Evolutionary conservation across 257 asterid species (phyloP), one percentile per base, ranked within the genome.

Genomic region (Agastache rugosa): DNA sequence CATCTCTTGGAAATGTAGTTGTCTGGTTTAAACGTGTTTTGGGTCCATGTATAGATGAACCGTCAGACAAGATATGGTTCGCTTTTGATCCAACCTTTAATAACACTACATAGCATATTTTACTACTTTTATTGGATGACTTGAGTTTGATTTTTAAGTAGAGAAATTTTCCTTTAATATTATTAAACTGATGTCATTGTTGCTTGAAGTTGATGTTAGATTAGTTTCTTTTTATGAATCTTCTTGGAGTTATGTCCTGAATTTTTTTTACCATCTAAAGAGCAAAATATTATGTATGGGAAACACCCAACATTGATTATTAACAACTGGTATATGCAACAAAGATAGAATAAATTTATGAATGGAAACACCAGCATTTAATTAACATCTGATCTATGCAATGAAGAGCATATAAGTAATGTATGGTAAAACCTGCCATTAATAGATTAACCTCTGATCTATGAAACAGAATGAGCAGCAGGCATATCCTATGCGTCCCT

Each of bases 1-100:
- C 85, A 5, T 80, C 83, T 74, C 70, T 81, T 77, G 88, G 83
- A 65, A 64, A 31, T 29, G 53, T 64, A 63, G 75, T 73, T 69
- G 64, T 72, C 81, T 55, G 63, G 82, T 31, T 34, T 78, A 4
- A 73, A 77, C 45, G 53, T 77, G 44, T 61, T 81, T 42, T 78
- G 84, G 76, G 42, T 69, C 74, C 77, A 68, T 42, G 67, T 67
- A 61, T 41, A 67, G 73, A 59, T 62, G 58, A 47, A 47, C 82
- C 64, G 55, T 50, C 85, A 35, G 83, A 63, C 56, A 72, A 74
- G 47, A 37, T 63, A 54, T 83, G 83, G 85, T 82, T 83, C 5
- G 47, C 23, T 70, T 58, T 63, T 72, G 17, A 54, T 47, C 70
- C 11, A 41, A 63, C 3, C 6, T 41, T 37, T 16, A 15, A 23